phyloP scores from a whole-genome alignment of 2,329 filamentous ascomycete species.

The Aspergillus cejpii region DNA sequence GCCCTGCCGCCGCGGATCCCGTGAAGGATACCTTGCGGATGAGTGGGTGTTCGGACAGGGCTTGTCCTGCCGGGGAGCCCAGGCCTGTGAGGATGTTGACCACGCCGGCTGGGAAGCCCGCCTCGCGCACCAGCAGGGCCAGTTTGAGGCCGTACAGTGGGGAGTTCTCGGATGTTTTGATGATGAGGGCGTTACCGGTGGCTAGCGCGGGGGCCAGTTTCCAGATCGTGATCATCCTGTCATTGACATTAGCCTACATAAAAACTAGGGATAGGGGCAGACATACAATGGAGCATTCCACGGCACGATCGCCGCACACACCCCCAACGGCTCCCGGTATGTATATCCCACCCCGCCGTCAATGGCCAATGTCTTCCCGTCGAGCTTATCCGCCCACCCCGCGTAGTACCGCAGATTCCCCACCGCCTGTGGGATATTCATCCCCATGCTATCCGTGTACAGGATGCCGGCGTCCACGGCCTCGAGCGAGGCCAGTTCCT shows the following conservation, averaged over 20 bases:
- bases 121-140: slow-evolving; percentile 44
- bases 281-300: slow-evolving; percentile 28
- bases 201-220: slow-evolving; percentile 60
- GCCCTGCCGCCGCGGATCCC: slow-evolving; percentile 25
- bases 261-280: too few species aligned
- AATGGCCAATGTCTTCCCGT: slow-evolving; percentile 21
- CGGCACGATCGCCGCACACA: slow-evolving; percentile 27
- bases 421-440: slow-evolving; percentile 21
- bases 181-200: slow-evolving; percentile 62
- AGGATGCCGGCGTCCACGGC: slow-evolving; percentile 23
- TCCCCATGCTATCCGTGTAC: slow-evolving; percentile 18
- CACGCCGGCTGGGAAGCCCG: slow-evolving; percentile 46
- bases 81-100: slow-evolving; percentile 41
- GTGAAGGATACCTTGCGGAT: slow-evolving; percentile 34
- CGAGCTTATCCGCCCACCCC: slow-evolving; percentile 28
- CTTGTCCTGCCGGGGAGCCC: slow-evolving; percentile 45
- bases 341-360: slow-evolving; percentile 22
- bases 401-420: slow-evolving; percentile 25
- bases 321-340: slow-evolving; percentile 23
- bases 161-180: slow-evolving; percentile 59
- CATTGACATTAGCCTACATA: too few species aligned
- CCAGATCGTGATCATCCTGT: slow-evolving; percentile 29
- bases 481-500: slow-evolving; percentile 23
- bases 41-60: slow-evolving; percentile 25
- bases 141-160: slow-evolving; percentile 47